These are phyloP conservation scores for Clavispora asparagi DNA, from an alignment of 805 yeast genomes.

Conservation along the genomic window DNA sequence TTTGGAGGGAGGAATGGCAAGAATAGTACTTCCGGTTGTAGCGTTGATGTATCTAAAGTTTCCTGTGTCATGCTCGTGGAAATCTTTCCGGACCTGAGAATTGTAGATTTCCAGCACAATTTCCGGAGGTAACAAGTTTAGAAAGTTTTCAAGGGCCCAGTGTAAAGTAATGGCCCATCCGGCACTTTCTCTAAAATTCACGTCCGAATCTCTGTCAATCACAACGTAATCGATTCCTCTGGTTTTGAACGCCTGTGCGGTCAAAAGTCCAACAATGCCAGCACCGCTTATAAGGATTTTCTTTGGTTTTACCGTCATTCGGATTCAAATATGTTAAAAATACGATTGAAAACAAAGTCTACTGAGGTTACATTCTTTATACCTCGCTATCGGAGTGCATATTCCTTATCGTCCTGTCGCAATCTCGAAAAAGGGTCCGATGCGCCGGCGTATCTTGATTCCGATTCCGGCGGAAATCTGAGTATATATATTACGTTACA, in stretches of 20 bases:
- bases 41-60: conserved; percentile 25
- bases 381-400: not conserved
- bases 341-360: not conserved
- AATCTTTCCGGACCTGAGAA: conserved; percentile 21
- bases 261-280: conserved; percentile 6
- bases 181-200: conserved; percentile 17
- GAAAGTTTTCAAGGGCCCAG: conserved; percentile 22
- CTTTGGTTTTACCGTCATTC: not conserved
- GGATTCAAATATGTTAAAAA: too few relatives aligned
- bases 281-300: conserved; percentile 3
- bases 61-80: conserved; percentile 22
- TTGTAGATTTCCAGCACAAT: conserved; percentile 16
- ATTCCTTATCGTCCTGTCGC: not conserved
- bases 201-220: conserved; percentile 23
- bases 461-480: not conserved
- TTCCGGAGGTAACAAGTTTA: conserved; percentile 16
- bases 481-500: not conserved
- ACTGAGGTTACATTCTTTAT: not conserved
- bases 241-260: conserved; percentile 21
- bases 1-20: conserved; percentile 24
- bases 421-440: not conserved
- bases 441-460: not conserved
- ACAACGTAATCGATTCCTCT: conserved; percentile 18
- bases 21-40: conserved; percentile 18
- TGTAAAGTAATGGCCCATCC: conserved; percentile 31